phyloP scores from a whole-genome alignment of 2,329 filamentous ascomycete species.

The Trichoderma brevicompactum region DNA sequence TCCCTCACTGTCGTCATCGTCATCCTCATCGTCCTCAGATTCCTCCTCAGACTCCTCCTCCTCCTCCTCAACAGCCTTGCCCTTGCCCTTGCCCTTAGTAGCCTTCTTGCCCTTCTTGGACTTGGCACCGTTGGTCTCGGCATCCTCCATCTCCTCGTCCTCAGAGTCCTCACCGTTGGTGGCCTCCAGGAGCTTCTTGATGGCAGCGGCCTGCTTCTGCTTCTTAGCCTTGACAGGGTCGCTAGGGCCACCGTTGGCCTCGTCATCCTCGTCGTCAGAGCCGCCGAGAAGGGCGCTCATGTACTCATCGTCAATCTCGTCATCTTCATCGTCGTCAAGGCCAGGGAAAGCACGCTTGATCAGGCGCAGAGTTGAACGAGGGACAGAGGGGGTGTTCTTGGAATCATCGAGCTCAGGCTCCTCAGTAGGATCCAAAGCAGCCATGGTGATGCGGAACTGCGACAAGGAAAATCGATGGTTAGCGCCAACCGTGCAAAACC shows the following conservation, averaged over 20 bases:
- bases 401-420: slow-evolving; percentile 68
- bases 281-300: slow-evolving; percentile 58
- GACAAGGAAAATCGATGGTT: slow-evolving; percentile 32
- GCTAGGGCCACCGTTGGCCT: slow-evolving; percentile 86
- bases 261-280: slow-evolving; percentile 57
- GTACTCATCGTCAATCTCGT: slow-evolving; percentile 70
- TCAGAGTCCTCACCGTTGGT: slow-evolving; percentile 63
- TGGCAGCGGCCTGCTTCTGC: slow-evolving; percentile 75
- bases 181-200: slow-evolving; percentile 76
- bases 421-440: slow-evolving; percentile 89
- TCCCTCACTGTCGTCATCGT: slow-evolving; percentile 65
- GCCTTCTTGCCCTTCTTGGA: slow-evolving; percentile 72
- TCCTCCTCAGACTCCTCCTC: slow-evolving; percentile 61
- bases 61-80: slow-evolving; percentile 67
- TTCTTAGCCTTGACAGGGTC: slow-evolving; percentile 90
- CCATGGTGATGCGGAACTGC: slow-evolving; percentile 98
- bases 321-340: slow-evolving; percentile 61
- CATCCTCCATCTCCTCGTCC: slow-evolving; percentile 76
- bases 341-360: slow-evolving; percentile 71
- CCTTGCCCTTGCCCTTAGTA: slow-evolving; percentile 69
- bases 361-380: slow-evolving; percentile 88
- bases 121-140: slow-evolving; percentile 61
- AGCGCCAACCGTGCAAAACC: slow-evolving; percentile 33
- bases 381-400: slow-evolving; percentile 62
- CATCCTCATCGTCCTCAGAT: slow-evolving; percentile 60